Evolutionary conservation across 2,329 filamentous ascomycete genomes (phyloP).

Genomic region (Metarhizium guizhouense): DNA sequence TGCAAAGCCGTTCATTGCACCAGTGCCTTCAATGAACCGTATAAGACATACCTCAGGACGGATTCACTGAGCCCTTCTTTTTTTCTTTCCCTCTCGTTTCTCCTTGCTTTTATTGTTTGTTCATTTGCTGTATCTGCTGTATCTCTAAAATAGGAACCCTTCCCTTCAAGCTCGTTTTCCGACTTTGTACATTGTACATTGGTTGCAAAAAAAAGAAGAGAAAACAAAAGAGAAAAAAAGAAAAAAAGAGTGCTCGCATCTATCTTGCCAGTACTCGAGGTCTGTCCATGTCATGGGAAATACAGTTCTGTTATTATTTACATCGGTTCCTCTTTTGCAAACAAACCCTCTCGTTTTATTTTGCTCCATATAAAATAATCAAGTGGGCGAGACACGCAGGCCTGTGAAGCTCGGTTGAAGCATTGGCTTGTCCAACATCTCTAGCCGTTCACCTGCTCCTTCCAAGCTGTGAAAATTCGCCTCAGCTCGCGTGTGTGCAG

Average conservation of each 20-base stretch:
- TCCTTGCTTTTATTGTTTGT: background rate
- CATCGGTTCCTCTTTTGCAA: background rate
- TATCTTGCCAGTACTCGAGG: background rate
- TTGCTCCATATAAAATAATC: background rate
- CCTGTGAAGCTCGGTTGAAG: background rate
- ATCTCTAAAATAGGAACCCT: background rate
- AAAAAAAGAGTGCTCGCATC: background rate
- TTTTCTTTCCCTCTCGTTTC: background rate
- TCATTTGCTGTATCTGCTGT: background rate
- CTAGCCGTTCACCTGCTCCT: slow-evolving; percentile 7
- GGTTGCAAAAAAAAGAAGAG: background rate
- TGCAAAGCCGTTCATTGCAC: background rate
- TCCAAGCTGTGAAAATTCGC: slow-evolving; percentile 1
- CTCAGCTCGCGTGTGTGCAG: slow-evolving; percentile 2
- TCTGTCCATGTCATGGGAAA: background rate
- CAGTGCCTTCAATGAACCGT: background rate
- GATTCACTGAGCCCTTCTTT: background rate
- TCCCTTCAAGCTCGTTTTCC: background rate
- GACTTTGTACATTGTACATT: background rate
- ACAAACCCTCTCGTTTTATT: background rate
- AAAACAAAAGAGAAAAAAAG: no score
- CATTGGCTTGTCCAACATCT: background rate
- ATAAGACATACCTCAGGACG: background rate
- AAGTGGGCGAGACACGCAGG: background rate
- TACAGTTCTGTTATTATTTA: background rate